Evolutionary conservation across 1,284 basidiomycete species (phyloP).

Genomic region (Baeospora myosura): DNA sequence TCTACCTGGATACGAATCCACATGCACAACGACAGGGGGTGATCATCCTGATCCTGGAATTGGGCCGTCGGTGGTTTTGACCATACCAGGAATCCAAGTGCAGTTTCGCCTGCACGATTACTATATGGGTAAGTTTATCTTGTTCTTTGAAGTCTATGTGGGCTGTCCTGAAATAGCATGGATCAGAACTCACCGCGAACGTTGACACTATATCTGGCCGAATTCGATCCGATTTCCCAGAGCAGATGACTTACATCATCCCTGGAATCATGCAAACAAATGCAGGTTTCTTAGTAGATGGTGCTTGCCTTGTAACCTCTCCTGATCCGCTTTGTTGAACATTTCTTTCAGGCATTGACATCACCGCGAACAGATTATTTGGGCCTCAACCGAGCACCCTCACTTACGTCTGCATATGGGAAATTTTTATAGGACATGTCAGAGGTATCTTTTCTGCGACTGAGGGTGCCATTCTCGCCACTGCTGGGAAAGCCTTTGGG

Average conservation of each 20-base stretch:
- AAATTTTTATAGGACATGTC: constrained; percentile 61
- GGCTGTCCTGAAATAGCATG: not conserved
- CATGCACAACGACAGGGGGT: constrained; percentile 17
- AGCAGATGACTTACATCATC: constrained; percentile 31
- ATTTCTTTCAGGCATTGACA: constrained; percentile 53
- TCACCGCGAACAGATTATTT: constrained; percentile 79
- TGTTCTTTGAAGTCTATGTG: constrained; percentile 8
- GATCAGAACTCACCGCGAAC: constrained; percentile 73
- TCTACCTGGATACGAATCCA: constrained; percentile 61
- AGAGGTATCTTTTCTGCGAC: constrained; percentile 51
- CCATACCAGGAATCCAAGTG: constrained; percentile 64
- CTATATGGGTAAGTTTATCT: constrained; percentile 68
- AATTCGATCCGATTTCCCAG: constrained; percentile 41
- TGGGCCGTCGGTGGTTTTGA: constrained; percentile 50
- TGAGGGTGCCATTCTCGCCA: constrained; percentile 46
- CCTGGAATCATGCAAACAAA: too few species aligned
- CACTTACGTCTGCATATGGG: constrained; percentile 89
- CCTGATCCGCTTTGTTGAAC: constrained; percentile 15
- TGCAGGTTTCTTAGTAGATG: constrained; percentile 55
- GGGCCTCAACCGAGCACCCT: constrained; percentile 79
- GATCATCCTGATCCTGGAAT: constrained; percentile 26
- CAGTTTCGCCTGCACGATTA: constrained; percentile 76
- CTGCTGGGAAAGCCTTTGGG: constrained; percentile 52
- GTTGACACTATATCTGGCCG: constrained; percentile 50
- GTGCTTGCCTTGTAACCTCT: constrained; percentile 27